phyloP scores from a whole-genome alignment of 2,329 filamentous ascomycete species.

The Talaromyces sp. region DNA sequence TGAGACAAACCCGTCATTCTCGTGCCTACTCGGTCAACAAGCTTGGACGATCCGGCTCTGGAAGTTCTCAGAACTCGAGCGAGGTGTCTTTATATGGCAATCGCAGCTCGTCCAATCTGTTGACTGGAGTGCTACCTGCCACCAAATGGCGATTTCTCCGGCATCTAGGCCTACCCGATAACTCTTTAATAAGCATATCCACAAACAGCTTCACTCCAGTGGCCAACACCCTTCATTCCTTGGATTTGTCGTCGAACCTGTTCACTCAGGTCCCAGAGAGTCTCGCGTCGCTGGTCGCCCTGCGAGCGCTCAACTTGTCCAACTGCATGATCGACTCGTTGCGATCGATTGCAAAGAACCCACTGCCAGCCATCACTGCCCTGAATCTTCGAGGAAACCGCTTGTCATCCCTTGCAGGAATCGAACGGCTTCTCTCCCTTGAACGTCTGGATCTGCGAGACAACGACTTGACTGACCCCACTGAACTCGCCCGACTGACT shows the following conservation, averaged over 20 bases:
- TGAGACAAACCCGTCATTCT: constrained; percentile 57
- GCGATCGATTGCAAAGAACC: constrained; percentile 74
- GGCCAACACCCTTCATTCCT: constrained; percentile 80
- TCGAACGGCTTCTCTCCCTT: constrained; percentile 81
- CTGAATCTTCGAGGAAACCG: constrained; percentile 88
- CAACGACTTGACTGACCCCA: constrained; percentile 84
- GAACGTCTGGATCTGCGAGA: constrained; percentile 89
- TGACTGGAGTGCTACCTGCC: constrained; percentile 67
- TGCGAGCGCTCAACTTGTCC: constrained; percentile 89
- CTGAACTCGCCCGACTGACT: constrained; percentile 82
- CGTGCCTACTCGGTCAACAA: constrained; percentile 62
- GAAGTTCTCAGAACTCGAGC: constrained; percentile 76
- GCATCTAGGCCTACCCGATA: constrained; percentile 88
- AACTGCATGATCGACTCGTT: constrained; percentile 97
- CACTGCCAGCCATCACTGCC: constrained; percentile 87
- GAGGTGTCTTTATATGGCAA: constrained; percentile 48
- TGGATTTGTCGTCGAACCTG: constrained; percentile 88
- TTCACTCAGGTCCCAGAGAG: constrained; percentile 94
- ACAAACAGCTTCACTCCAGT: constrained; percentile 72
- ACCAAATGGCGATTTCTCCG: constrained; percentile 94
- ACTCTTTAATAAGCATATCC: constrained; percentile 76
- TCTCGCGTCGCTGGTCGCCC: constrained; percentile 73
- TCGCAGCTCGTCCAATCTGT: constrained; percentile 72
- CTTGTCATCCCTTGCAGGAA: constrained; percentile 77
- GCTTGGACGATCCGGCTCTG: constrained; percentile 80